Percentiles rank a stretch among this genome's conserved stretches.
phyloP scores from a whole-genome alignment of 2,329 filamentous ascomycete species.

The Colletotrichum sp. region DNA sequence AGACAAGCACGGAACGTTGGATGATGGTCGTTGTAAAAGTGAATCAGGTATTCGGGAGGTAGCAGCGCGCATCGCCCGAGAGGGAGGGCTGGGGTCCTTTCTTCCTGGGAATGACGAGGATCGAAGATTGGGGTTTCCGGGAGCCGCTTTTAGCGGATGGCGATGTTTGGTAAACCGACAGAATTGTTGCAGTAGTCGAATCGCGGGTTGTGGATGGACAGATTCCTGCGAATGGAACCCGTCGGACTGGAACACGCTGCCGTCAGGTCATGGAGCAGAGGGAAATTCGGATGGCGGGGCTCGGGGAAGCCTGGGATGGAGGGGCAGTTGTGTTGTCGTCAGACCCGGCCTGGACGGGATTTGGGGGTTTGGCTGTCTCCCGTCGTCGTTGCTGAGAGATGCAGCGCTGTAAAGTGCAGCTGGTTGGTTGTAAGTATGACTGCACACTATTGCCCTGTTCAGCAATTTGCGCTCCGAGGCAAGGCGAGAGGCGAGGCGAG shows the following conservation, averaged over 20 bases:
- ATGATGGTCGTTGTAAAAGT: neutral
- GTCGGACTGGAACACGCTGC: neutral
- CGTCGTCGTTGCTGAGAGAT: neutral
- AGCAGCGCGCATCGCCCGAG: neutral
- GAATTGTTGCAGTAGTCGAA: neutral
- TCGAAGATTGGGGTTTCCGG: neutral
- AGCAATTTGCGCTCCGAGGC: neutral
- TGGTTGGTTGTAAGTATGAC: neutral
- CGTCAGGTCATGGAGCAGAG: neutral
- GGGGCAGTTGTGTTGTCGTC: neutral
- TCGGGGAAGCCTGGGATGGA: neutral
- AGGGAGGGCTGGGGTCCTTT: neutral
- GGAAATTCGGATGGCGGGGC: slow-evolving; percentile 4
- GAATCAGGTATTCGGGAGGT: neutral
- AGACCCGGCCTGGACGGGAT: neutral
- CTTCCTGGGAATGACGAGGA: neutral
- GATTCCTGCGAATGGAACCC: neutral
- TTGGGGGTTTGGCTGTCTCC: neutral
- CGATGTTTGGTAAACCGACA: neutral
- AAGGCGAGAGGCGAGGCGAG: neutral
- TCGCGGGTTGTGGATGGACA: neutral
- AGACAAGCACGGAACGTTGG: slow-evolving; percentile 8
- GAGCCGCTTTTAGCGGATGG: neutral
- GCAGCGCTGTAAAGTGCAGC: neutral
- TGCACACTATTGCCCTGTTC: neutral